A percentile compares a stretch with the other conserved stretches of the same genome.
phyloP scores from a whole-genome alignment of 164 flowering plant genomes.

The Umbellularia californica region DNA sequence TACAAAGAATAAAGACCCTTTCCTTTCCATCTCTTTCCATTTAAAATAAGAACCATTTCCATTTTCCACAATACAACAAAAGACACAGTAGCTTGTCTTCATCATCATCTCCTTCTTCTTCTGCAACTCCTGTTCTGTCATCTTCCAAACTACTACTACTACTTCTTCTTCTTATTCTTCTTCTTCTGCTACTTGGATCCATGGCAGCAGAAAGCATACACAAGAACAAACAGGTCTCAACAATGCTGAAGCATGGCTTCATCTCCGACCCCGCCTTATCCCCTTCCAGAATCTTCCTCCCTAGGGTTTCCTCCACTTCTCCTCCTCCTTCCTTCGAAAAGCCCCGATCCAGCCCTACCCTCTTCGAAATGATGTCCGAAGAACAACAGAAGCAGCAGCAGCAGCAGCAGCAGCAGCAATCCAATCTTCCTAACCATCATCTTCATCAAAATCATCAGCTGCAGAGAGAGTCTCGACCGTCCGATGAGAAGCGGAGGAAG shows the following conservation, averaged over 20 bases:
- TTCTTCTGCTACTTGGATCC: neutral
- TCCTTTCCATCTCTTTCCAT: too few relatives aligned
- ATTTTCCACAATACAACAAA: too few relatives aligned
- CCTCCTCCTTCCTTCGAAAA: slow-evolving; percentile 29
- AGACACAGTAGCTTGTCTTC: too few relatives aligned
- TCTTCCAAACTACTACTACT: neutral
- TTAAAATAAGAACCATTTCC: too few relatives aligned
- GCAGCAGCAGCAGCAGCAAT: too few relatives aligned
- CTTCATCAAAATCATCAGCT: slow-evolving; percentile 15
- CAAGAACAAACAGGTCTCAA: slow-evolving; percentile 46
- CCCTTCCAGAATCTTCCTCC: slow-evolving; percentile 19
- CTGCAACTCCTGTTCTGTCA: neutral
- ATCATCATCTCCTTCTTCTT: too few relatives aligned
- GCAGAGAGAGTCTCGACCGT: neutral
- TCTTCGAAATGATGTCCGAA: slow-evolving; percentile 76
- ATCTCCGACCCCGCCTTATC: slow-evolving; percentile 55
- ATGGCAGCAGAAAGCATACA: slow-evolving; percentile 19
- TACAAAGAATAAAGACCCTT: too few relatives aligned
- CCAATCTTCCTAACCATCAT: neutral
- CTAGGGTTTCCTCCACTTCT: slow-evolving; percentile 22
- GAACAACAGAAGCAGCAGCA: slow-evolving; percentile 26
- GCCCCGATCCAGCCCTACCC: slow-evolving; percentile 39
- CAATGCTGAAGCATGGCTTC: slow-evolving; percentile 89
- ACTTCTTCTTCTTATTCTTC: neutral
- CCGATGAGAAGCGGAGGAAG: slow-evolving; percentile 24